A percentile compares a stretch with the other conserved stretches of the same genome.
Conservation (phyloP, 169 alveolate species). For the Eimeria praecox region DNA sequence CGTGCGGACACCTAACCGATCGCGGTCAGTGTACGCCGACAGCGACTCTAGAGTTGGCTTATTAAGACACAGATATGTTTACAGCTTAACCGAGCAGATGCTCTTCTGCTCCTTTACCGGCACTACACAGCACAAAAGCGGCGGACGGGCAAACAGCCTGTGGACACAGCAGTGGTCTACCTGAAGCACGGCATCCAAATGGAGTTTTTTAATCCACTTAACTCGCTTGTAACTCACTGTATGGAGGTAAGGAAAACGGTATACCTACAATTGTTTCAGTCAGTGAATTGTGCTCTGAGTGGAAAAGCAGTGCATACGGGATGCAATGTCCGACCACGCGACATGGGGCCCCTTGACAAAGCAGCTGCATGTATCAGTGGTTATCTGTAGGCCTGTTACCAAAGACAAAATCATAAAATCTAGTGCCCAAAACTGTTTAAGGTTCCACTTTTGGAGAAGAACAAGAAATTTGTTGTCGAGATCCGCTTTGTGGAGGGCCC, state of each 20-base stretch:
- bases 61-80: neutral
- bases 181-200: neutral
- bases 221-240: neutral
- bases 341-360: conserved; percentile 47
- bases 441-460: neutral
- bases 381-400: neutral
- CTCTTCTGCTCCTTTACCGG: neutral
- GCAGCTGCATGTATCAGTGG: neutral
- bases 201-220: neutral
- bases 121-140: neutral
- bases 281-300: neutral
- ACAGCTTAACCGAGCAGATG: neutral
- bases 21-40: neutral
- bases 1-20: neutral
- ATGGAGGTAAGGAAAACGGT: neutral
- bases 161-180: neutral
- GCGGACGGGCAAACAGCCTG: neutral
- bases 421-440: neutral
- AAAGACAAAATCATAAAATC: neutral
- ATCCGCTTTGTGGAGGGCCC: neutral
- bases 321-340: neutral
- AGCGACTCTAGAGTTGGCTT: neutral
- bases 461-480: neutral
- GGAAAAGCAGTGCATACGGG: neutral
- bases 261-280: neutral